Evolutionary conservation across 2,329 filamentous ascomycete species (phyloP).

Genomic region (Fusarium nygamai): DNA sequence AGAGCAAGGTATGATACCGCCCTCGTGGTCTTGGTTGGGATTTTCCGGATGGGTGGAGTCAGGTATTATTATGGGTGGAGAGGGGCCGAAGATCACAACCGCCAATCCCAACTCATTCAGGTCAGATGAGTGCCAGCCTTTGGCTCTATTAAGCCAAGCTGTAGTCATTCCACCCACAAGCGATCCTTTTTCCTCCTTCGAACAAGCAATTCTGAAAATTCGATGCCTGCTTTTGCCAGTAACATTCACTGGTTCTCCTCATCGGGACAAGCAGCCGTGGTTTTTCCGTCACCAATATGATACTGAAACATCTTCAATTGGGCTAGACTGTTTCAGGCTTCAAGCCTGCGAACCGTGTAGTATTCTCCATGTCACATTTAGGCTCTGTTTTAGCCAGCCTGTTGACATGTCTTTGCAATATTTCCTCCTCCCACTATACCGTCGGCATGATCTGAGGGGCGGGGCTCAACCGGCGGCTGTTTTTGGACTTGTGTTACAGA

Average conservation of each 20-base stretch:
- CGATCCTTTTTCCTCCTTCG: not conserved
- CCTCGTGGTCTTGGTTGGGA: not conserved
- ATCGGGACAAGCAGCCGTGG: fast-evolving
- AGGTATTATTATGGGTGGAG: fast-evolving
- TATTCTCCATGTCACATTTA: fast-evolving
- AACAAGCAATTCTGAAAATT: not conserved
- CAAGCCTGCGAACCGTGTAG: fast-evolving
- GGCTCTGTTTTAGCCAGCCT: fast-evolving
- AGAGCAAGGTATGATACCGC: fast-evolving
- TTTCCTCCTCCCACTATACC: not conserved
- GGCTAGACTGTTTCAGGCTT: not conserved
- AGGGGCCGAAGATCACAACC: not conserved
- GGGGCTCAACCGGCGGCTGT: fast-evolving
- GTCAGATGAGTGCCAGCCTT: not conserved
- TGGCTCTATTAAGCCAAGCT: not conserved
- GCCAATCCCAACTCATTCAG: fast-evolving
- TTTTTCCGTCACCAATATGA: not conserved
- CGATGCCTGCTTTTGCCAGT: not conserved
- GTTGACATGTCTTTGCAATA: fast-evolving
- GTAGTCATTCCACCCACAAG: fast-evolving
- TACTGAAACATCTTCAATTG: fast-evolving
- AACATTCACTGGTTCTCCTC: fast-evolving
- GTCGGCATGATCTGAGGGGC: too few relatives aligned
- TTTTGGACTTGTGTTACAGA: not conserved
- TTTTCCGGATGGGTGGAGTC: fast-evolving